A percentile compares a stretch with the other conserved stretches of the same genome.
Conservation (phyloP, 805 yeast species). For the Candida manassasensis region DNA sequence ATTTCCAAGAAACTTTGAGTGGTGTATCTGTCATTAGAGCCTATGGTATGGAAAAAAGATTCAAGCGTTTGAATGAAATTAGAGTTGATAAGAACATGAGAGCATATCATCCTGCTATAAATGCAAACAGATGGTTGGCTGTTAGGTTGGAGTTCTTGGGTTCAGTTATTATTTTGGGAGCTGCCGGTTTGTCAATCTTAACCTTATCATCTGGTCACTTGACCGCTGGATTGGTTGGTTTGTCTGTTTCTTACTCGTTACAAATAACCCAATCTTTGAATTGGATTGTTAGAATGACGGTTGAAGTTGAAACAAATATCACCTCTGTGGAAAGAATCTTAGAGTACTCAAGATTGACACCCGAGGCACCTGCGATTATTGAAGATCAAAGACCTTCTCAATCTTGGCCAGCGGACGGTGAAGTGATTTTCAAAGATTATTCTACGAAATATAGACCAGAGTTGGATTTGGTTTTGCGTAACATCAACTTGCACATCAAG, state of each 20-base stretch:
- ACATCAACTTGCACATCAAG: slow-evolving; percentile 32
- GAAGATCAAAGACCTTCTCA: slow-evolving; percentile 57
- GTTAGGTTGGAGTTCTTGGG: slow-evolving; percentile 91
- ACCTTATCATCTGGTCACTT: slow-evolving; percentile 64
- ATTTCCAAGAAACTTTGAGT: slow-evolving; percentile 74
- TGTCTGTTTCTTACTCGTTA: slow-evolving; percentile 87
- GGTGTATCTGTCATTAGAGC: slow-evolving; percentile 78
- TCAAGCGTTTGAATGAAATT: slow-evolving; percentile 57
- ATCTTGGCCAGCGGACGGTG: slow-evolving; percentile 38
- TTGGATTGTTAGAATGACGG: slow-evolving; percentile 99
- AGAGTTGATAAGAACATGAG: slow-evolving; percentile 83
- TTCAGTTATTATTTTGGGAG: slow-evolving; percentile 77
- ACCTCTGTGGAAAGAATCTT: slow-evolving; percentile 93
- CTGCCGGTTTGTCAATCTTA: slow-evolving; percentile 77
- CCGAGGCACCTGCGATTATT: slow-evolving; percentile 81
- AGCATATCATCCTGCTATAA: slow-evolving; percentile 87
- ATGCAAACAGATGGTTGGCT: slow-evolving; percentile 96
- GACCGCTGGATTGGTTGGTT: slow-evolving; percentile 89
- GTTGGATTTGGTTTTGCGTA: slow-evolving; percentile 38
- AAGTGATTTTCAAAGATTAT: slow-evolving; percentile 32
- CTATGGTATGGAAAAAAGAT: slow-evolving; percentile 60
- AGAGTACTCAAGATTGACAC: slow-evolving; percentile 72
- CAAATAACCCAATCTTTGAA: slow-evolving; percentile 90
- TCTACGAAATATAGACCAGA: slow-evolving; percentile 43
- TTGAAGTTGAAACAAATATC: slow-evolving; percentile 95